Conservation (phyloP, 495 filamentous ascomycete species). For the Neurospora sublineolata region DNA sequence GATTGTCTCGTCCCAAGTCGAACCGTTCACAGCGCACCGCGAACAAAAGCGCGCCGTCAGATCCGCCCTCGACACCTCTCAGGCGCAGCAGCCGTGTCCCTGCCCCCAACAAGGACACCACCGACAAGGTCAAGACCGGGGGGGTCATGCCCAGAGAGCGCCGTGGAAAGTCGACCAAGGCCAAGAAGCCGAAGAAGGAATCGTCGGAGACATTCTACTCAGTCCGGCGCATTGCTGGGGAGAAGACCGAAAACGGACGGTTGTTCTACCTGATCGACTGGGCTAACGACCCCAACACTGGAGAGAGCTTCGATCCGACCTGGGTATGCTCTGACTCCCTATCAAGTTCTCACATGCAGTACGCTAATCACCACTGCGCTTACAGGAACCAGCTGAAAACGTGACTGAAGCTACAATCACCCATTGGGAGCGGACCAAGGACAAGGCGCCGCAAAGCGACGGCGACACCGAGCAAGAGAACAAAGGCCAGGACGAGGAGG, state of each 20-base stretch:
- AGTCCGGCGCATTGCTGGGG: slow-evolving; percentile 26
- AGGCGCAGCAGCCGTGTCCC: background rate
- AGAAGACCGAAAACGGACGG: slow-evolving; percentile 21
- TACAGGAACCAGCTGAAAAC: slow-evolving; percentile 28
- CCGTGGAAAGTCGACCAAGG: background rate
- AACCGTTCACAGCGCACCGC: background rate
- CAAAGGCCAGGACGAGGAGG: background rate
- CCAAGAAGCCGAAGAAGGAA: background rate
- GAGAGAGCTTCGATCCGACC: slow-evolving; percentile 22
- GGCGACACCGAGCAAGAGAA: background rate
- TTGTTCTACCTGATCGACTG: slow-evolving; percentile 29
- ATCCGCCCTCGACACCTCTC: background rate
- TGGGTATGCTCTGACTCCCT: slow-evolving; percentile 24
- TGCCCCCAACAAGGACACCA: background rate
- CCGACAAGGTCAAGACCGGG: background rate
- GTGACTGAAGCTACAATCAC: slow-evolving; percentile 19
- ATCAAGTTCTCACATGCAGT: background rate
- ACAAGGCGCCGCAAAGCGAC: slow-evolving; percentile 6
- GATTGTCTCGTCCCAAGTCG: background rate
- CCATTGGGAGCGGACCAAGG: slow-evolving; percentile 20
- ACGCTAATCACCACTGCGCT: background rate
- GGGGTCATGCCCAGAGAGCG: background rate
- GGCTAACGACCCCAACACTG: slow-evolving; percentile 25
- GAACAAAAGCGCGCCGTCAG: background rate
- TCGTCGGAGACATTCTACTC: slow-evolving; percentile 11